phyloP scores from a whole-genome alignment of 2,329 filamentous ascomycete species.

The Elsinoe australis region DNA sequence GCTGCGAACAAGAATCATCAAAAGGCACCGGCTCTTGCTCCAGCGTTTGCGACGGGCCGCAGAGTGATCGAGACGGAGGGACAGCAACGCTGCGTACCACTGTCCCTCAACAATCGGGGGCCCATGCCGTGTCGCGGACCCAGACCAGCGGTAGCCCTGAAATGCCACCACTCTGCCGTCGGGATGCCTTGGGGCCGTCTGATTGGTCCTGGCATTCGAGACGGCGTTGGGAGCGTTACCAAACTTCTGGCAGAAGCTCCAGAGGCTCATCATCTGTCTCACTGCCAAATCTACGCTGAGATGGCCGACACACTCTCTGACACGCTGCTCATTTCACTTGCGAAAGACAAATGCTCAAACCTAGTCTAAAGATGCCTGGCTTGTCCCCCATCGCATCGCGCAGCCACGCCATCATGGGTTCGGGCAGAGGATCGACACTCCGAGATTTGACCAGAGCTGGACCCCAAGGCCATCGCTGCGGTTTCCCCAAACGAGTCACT shows the following conservation, averaged over 20 bases:
- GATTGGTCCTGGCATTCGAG: conserved; percentile 6
- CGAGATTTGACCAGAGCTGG: conserved; percentile 1
- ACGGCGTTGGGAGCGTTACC: conserved; percentile 13
- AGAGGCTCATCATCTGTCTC: conserved; percentile 11
- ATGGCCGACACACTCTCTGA: conserved; percentile 11
- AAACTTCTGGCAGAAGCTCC: conserved; percentile 9
- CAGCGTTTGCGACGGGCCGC: conserved; percentile 14
- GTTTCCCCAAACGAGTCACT: background rate
- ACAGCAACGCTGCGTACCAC: conserved; percentile 6
- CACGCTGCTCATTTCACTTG: conserved; percentile 4
- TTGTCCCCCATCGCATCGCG: background rate
- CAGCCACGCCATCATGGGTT: conserved; percentile 12
- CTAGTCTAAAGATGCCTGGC: conserved; percentile 12
- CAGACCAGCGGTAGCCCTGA: conserved; percentile 16
- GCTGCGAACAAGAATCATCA: background rate
- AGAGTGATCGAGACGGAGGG: conserved; percentile 14
- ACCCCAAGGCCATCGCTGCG: background rate
- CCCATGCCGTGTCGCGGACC: conserved; percentile 13
- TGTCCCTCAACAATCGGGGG: conserved; percentile 4
- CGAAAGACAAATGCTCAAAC: background rate
- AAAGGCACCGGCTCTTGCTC: background rate
- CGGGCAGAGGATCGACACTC: conserved; percentile 7
- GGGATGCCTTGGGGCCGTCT: background rate
- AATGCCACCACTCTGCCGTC: conserved; percentile 5
- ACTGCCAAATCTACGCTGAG: conserved; percentile 1